A percentile compares a stretch with the other conserved stretches of the same genome.
phyloP scores from a whole-genome alignment of 345 rosid species.

The Gossypium rotundifolium region DNA sequence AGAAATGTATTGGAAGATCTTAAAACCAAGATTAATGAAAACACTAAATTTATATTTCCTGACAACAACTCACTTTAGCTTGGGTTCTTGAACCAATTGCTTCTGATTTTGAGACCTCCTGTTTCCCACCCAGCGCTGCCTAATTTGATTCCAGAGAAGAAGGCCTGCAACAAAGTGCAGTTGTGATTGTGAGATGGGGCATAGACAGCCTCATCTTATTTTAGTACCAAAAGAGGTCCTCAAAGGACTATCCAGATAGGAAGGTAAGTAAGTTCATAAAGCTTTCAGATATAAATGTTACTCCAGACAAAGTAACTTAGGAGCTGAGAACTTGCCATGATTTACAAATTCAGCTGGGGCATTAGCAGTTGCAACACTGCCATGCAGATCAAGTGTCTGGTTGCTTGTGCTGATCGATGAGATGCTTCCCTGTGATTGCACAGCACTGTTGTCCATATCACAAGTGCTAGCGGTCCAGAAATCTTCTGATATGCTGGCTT shows the following conservation, averaged over 20 bases:
- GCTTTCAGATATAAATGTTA: background rate
- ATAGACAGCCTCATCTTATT: background rate
- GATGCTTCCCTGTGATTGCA: constrained; percentile 55
- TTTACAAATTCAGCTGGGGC: constrained; percentile 63
- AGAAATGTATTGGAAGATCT: background rate
- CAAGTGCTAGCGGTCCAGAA: constrained; percentile 58
- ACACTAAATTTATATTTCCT: background rate
- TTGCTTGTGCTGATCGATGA: constrained; percentile 44
- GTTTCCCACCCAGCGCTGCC: constrained; percentile 64
- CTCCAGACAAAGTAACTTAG: background rate
- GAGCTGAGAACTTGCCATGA: constrained; percentile 41
- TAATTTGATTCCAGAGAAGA: constrained; percentile 64
- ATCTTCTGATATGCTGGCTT: constrained; percentile 39
- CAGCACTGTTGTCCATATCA: constrained; percentile 51
- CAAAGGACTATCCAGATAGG: background rate
- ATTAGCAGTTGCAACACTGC: constrained; percentile 39
- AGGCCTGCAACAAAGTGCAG: constrained; percentile 38
- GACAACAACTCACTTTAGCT: constrained; percentile 45
- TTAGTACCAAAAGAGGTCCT: background rate
- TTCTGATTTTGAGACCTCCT: constrained; percentile 28
- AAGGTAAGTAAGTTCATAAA: background rate
- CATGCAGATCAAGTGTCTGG: constrained; percentile 32
- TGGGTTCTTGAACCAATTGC: constrained; percentile 47
- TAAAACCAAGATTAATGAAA: background rate
- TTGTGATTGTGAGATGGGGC: background rate